Conservation (phyloP, 2,329 filamentous ascomycete species). For the Fusarium veterinarium region DNA sequence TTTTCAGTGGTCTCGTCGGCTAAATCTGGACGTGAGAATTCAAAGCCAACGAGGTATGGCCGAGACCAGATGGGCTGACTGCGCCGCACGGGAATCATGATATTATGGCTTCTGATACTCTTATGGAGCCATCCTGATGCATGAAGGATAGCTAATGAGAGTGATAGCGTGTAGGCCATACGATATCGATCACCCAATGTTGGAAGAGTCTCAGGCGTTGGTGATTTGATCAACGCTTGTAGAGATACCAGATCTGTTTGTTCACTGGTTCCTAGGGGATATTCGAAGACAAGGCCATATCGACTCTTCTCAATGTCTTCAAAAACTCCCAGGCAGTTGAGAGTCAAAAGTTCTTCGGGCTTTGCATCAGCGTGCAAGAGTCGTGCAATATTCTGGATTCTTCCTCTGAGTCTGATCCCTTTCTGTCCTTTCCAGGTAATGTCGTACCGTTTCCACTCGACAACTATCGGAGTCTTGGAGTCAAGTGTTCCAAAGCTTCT, state of each 20-base stretch:
- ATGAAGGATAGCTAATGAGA: not conserved
- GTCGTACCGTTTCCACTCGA: slow-evolving; percentile 3
- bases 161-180: not conserved
- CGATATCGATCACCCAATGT: slow-evolving; percentile 3
- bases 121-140: slow-evolving; percentile 18
- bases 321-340: not conserved
- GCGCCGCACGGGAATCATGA: not conserved
- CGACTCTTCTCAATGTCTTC: not conserved
- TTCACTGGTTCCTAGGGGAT: not conserved
- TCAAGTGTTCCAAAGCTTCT: slow-evolving; percentile 1
- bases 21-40: slow-evolving; percentile 1
- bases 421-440: slow-evolving; percentile 7
- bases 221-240: not conserved
- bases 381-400: slow-evolving; percentile 1
- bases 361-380: not conserved
- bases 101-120: slow-evolving; percentile 15
- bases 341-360: not conserved
- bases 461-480: not conserved
- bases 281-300: not conserved
- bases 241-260: not conserved
- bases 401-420: not conserved
- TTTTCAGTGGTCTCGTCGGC: slow-evolving; percentile 9
- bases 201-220: not conserved
- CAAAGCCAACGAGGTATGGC: slow-evolving; percentile 12
- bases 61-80: slow-evolving; percentile 1